A percentile compares a stretch with the other conserved stretches of the same genome.
These are phyloP conservation scores for Geum urbanum DNA, from an alignment of 306 rosid genomes.

Conservation along the genomic window DNA sequence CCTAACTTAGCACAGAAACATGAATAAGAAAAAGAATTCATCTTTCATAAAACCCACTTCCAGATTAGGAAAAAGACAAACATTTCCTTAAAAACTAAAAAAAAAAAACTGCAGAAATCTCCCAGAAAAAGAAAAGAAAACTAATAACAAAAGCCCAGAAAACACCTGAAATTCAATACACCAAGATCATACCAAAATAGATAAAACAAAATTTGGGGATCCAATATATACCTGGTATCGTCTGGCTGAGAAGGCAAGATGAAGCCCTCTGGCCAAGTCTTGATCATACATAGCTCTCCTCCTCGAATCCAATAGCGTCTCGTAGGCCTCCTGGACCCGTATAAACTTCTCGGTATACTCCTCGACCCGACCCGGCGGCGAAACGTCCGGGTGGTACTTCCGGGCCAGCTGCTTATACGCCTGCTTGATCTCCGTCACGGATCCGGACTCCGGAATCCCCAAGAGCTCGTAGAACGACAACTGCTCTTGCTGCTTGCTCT, in stretches of 20 bases:
- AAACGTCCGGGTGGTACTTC: constrained; percentile 89
- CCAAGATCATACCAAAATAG: not conserved
- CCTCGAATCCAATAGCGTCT: constrained; percentile 69
- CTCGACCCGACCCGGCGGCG: constrained; percentile 78
- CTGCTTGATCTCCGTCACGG: constrained; percentile 61
- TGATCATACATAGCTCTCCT: constrained; percentile 63
- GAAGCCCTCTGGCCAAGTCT: constrained; percentile 68
- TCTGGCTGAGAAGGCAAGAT: constrained; percentile 67
- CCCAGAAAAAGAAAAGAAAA: not conserved
- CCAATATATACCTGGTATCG: constrained; percentile 33
- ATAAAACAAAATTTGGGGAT: not conserved
- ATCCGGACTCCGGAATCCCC: constrained; percentile 63
- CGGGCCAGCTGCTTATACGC: constrained; percentile 84
- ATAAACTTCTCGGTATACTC: constrained; percentile 75
- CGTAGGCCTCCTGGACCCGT: constrained; percentile 85
- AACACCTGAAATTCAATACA: no score
- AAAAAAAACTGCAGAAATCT: not conserved
- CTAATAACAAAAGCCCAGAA: no score
- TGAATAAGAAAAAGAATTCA: not conserved
- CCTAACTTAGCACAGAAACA: not conserved
- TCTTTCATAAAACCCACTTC: not conserved
- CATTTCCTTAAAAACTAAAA: not conserved
- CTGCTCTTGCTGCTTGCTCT: constrained; percentile 18
- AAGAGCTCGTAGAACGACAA: constrained; percentile 66
- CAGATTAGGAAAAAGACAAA: not conserved